phyloP scores from a whole-genome alignment of 2,329 filamentous ascomycete genomes.

The Xylaria arbuscula region DNA sequence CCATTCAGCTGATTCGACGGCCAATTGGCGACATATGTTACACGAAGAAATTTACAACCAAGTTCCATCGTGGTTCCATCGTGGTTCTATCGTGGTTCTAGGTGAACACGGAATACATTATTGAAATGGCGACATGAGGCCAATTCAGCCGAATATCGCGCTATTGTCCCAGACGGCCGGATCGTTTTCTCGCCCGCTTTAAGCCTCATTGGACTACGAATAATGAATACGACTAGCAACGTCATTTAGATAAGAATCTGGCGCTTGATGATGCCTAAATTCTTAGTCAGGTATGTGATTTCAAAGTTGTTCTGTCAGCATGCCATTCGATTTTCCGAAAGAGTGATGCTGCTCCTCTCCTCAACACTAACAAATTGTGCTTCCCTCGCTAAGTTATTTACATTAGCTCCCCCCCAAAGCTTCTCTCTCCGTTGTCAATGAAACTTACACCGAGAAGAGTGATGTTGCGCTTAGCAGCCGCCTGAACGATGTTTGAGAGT shows the following conservation, averaged over 20 bases:
- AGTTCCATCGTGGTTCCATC: too few relatives aligned
- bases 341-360: background rate
- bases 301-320: background rate
- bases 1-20: too few relatives aligned
- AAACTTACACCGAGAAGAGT: background rate
- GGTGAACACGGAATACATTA: background rate
- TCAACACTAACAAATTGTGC: background rate
- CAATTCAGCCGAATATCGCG: background rate
- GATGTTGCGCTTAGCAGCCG: background rate
- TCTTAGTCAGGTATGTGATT: slow-evolving; percentile 4
- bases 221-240: background rate
- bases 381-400: background rate
- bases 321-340: background rate
- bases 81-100: background rate
- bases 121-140: background rate
- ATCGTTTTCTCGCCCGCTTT: background rate
- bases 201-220: background rate
- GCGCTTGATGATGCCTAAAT: slow-evolving; percentile 1
- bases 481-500: background rate
- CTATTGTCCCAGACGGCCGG: background rate
- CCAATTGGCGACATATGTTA: too few relatives aligned
- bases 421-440: background rate
- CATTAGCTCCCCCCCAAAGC: background rate
- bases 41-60: too few relatives aligned
- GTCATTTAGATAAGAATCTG: background rate